Base-by-base conservation (phyloP, 1,284 basidiomycete species). In the Salmacisia buchloeana region DNA sequence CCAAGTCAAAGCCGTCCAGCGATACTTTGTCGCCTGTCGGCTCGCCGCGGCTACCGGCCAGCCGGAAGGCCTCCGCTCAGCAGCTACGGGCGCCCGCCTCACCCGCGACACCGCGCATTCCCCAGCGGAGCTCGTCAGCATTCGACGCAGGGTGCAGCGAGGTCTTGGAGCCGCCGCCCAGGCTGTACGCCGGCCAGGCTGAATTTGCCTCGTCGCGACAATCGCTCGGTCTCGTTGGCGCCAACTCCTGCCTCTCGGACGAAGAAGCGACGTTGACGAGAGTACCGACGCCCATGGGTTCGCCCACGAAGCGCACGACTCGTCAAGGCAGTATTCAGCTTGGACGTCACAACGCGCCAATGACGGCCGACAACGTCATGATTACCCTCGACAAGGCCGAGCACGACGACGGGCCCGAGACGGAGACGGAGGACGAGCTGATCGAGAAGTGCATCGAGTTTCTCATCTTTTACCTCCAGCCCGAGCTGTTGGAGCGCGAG, bases 401-500 rank as follows among this genome's bases (percentile, higher is more conserved):
- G 29, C 3, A 54, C 12, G 49, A 54, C 29, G 49, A 54, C 41
- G 12, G 18, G 15, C 41, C 18, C 18, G 41, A 43, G 49, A 33
- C 3, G 49, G 34, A 54, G 49, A 54, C 49, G 49, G 34, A 33
- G n/a, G 49, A 54, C 13, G 49, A 54, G 49, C 49, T 54, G 5
- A 33, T 27, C 27, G 49, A 54, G 27, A 54, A 54, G 49, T 54
- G 49, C 27, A 54, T 34, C 25, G 49, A 54, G 13, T 54, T 54
- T n/a, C 49, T 54, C 29, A 54, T 54, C 29, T 54, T 54, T n/a
- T 54, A 54, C 29, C 49, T 54, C 2, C 49, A 54, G 21, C 49
- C 49, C 6, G 49, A 54, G 15, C 29, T 54, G 23, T 31, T 54
- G 13, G 49, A 54, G 15, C 10, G 29, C 13, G 49, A 54, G 15